phyloP scores from a whole-genome alignment of 257 asterid genomes.

The Plectranthus barbatus region DNA sequence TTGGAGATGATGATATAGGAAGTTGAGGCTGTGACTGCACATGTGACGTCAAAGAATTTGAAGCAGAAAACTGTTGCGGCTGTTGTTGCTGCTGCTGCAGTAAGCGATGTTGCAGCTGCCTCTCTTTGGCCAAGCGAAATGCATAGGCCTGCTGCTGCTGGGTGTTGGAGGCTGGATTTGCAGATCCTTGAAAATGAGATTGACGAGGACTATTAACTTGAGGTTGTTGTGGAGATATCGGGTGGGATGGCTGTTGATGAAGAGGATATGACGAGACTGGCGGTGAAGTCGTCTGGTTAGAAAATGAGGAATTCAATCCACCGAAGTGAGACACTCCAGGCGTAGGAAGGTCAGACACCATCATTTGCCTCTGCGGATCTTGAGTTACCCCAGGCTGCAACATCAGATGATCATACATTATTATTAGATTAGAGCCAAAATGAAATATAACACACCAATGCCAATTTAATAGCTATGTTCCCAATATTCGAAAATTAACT shows the following conservation, averaged over 20 bases:
- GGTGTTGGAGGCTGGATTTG: slow-evolving; percentile 48
- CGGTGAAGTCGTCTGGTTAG: slow-evolving; percentile 30
- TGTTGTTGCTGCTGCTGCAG: slow-evolving; percentile 47
- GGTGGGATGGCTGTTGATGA: slow-evolving; percentile 41
- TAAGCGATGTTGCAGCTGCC: slow-evolving; percentile 57
- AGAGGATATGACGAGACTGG: slow-evolving; percentile 37
- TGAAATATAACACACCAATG: not conserved
- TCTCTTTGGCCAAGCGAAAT: slow-evolving; percentile 66
- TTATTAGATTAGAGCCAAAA: not conserved
- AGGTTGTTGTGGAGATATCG: slow-evolving; percentile 39
- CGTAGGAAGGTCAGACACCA: slow-evolving; percentile 59
- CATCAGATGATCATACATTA: not conserved
- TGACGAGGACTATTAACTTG: slow-evolving; percentile 38
- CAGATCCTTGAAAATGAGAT: slow-evolving; percentile 50
- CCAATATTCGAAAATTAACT: no score
- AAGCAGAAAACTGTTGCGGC: slow-evolving; percentile 45
- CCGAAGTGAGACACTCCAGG: slow-evolving; percentile 41
- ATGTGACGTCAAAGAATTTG: slow-evolving; percentile 50
- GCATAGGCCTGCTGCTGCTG: slow-evolving; percentile 83
- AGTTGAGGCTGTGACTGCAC: slow-evolving; percentile 54
- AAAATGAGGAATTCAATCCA: slow-evolving; percentile 29
- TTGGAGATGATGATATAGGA: slow-evolving; percentile 57
- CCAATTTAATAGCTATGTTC: no score
- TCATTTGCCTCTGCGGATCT: slow-evolving; percentile 63
- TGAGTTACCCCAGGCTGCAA: slow-evolving; percentile 48